Evolutionary conservation across 306 rosid genomes (phyloP), one percentile per base, ranked within the genome.

Genomic region (Trifolium fragiferum): DNA sequence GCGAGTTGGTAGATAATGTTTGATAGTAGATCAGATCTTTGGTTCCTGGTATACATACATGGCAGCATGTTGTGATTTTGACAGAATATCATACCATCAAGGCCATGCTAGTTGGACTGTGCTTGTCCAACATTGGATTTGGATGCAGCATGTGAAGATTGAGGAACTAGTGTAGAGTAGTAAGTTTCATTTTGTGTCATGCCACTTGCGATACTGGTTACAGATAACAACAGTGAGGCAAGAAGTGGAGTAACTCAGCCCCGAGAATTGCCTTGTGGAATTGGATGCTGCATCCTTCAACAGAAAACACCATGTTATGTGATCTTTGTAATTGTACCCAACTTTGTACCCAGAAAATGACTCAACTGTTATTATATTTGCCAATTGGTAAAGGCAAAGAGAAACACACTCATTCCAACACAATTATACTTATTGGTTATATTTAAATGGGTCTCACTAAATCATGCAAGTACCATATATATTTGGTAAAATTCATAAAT

Each of bases 1-100:
- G 4, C 87, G 89, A 6, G 82, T 89, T 38, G 82, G 78, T 82
- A 87, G 84, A 79, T 79, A 65, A 83, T 73, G 80, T 51, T 40
- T 68, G 61, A 71, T 35, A 18, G 75, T 51, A 60, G 60, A 66
- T 70, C 63, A 68, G 69, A 79, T 57, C 72, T 51, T 51, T 60
- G 50, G 63, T 44, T 62, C 54, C 25, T 44, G 80, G 74, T 49
- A 40, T 60, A 73, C 81, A 20, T 43, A 57, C 68, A 51, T 32
- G 71, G 84, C 71, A 68, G 63, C 68, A 77, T 37, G 50, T 47
- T 71, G 79, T 70, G 43, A 75, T 18, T 72, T 38, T 70, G 70
- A 71, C 37, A n/a, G n/a, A n/a, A n/a, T n/a, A n/a, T 72, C 78
- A 68, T 49, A 49, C 58, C 25, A 53, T 33, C n/a, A 25, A 62